A percentile compares a stretch with the other conserved stretches of the same genome.
phyloP scores from a whole-genome alignment of 768 basidiomycete genomes.

The Amanita rubescens region DNA sequence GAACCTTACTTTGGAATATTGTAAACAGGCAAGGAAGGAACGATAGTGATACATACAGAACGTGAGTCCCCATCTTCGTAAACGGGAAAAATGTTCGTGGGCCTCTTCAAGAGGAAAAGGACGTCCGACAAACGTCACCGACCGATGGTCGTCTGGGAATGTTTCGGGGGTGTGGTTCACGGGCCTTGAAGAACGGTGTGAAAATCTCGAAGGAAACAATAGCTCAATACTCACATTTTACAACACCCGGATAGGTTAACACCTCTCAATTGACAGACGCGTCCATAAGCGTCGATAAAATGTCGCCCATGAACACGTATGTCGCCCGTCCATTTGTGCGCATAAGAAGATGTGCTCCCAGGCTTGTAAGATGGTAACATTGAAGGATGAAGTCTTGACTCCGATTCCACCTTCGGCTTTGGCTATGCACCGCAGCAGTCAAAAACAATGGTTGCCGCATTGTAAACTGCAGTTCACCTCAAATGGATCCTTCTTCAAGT shows the following conservation, averaged over 20 bases:
- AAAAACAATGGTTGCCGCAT: too few species aligned
- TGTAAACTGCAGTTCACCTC: too few species aligned
- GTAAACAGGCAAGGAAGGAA: neutral
- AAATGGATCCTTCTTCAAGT: neutral
- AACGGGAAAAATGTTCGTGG: constrained; percentile 69
- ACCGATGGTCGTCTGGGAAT: constrained; percentile 58
- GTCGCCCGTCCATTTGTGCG: constrained; percentile 72
- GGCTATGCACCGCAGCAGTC: neutral
- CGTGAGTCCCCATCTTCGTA: constrained; percentile 82
- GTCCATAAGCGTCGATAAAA: constrained; percentile 73
- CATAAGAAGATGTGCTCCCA: constrained; percentile 45
- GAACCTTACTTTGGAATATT: constrained; percentile 59
- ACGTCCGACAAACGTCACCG: constrained; percentile 79
- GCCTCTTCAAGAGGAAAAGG: constrained; percentile 92
- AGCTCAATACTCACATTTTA: constrained; percentile 56
- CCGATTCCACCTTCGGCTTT: neutral
- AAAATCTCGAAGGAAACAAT: neutral
- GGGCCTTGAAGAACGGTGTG: constrained; percentile 39
- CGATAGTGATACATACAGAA: constrained; percentile 49
- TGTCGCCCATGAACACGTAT: constrained; percentile 65
- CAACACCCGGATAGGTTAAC: constrained; percentile 79
- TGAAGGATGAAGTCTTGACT: constrained; percentile 37
- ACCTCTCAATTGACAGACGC: constrained; percentile 76
- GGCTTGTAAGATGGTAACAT: constrained; percentile 32
- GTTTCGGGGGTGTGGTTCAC: constrained; percentile 55